These are phyloP conservation scores for Aquilaria malaccensis DNA, from an alignment of 345 rosid genomes.

Conservation along the genomic window DNA sequence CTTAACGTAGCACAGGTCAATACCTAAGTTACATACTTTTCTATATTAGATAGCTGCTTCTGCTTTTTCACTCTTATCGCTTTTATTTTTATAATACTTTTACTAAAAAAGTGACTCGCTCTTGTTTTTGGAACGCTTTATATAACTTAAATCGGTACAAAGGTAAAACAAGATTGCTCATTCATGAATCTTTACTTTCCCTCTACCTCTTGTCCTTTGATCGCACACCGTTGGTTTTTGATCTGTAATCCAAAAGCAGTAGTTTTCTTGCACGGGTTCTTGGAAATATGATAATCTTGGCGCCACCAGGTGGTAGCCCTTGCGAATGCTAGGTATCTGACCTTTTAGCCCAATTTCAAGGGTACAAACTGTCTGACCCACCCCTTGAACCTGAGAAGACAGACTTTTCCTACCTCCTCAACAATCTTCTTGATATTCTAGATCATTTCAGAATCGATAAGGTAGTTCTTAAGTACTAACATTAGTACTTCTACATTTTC, in stretches of 20 bases:
- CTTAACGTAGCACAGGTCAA: no score
- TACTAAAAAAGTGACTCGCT: no score
- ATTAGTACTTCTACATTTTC: not conserved
- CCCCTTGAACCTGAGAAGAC: slow-evolving; percentile 33
- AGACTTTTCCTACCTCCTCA: slow-evolving; percentile 17
- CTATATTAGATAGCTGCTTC: no score
- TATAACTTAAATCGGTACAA: no score
- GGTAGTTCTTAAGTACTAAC: slow-evolving; percentile 10
- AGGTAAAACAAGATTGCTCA: no score
- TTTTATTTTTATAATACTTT: no score
- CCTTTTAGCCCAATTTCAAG: slow-evolving; percentile 37
- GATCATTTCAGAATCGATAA: slow-evolving; percentile 26
- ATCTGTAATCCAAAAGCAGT: slow-evolving; percentile 14
- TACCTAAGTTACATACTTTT: no score
- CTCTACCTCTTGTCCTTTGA: no score
- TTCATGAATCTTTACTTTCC: no score
- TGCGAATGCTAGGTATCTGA: slow-evolving; percentile 29
- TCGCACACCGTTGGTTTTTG: no score
- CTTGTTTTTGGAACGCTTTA: no score
- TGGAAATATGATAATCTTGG: slow-evolving; percentile 56
- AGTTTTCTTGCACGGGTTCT: slow-evolving; percentile 46
- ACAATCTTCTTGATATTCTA: slow-evolving; percentile 28
- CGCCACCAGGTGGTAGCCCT: slow-evolving; percentile 42
- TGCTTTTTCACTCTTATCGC: no score
- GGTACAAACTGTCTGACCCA: slow-evolving; percentile 38